Evolutionary conservation across 305 asterid genomes (phyloP).

Genomic region (Andrographis paniculata): DNA sequence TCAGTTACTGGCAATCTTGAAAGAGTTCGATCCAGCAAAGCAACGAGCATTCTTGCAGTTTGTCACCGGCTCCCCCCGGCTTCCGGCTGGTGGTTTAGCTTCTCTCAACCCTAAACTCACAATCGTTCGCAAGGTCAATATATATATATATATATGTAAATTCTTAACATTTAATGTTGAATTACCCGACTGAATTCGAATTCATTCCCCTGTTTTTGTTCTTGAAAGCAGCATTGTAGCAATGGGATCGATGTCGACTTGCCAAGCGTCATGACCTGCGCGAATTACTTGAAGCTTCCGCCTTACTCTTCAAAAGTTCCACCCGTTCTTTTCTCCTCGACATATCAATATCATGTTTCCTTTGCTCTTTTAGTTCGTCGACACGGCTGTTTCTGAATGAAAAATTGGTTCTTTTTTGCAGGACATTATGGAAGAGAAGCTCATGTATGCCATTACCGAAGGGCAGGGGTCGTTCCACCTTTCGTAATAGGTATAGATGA

Average conservation of each 20-base stretch:
- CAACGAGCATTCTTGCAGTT: conserved; percentile 91
- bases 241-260: conserved; percentile 55
- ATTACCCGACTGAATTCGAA: not conserved
- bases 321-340: conserved; percentile 9
- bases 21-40: conserved; percentile 65
- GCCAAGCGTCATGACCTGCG: conserved; percentile 99
- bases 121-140: conserved; percentile 77
- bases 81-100: conserved; percentile 88
- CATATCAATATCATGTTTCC: not conserved
- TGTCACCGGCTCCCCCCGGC: conserved; percentile 96
- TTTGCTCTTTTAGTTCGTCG: not conserved
- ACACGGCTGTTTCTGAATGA: not conserved
- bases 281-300: conserved; percentile 92
- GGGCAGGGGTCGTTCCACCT: conserved; percentile 97
- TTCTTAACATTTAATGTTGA: not conserved
- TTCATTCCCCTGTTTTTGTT: not conserved
- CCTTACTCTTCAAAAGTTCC: conserved; percentile 85
- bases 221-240: conserved; percentile 62
- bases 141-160: not conserved
- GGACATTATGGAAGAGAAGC: conserved; percentile 84
- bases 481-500: conserved; percentile 36
- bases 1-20: conserved; percentile 81
- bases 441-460: conserved; percentile 79
- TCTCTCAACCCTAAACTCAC: conserved; percentile 92
- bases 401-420: conserved; percentile 38